Base-by-base conservation (phyloP, 2,329 filamentous ascomycete genomes). In the Pestalotiopsis sp. region DNA sequence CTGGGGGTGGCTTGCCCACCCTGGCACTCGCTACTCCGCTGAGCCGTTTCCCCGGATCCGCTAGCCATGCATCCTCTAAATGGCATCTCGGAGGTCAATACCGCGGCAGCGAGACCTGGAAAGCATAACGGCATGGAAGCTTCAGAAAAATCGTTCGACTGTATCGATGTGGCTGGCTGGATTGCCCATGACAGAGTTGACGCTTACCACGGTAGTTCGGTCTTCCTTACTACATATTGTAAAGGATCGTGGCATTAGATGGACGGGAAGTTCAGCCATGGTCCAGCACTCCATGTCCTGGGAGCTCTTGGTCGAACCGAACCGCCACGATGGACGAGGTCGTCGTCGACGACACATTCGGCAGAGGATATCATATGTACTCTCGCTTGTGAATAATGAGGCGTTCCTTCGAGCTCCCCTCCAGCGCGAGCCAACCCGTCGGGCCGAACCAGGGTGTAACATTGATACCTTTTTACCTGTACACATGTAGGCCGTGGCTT, bases 21-120 rank as follows among this genome's bases (percentile, higher is more conserved):
- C 25, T 56, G 63, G 45, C 23, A 56, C 39, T 56, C 41, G 63
- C 39, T 64, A 27, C 61, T 25, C 41, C 17, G 20, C 41, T 31
- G 25, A 56, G 49, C 63, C 63, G 49, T 57, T 39, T n/a, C 63
- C 63, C 63, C 63, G 49, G 63, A 66, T 66, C 63, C 31, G n/a
- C 62, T 20, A 52, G 62, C 23, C 6, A 59, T 59, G 57, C 27
- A 23, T 23, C 27, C 27, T 59, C 57, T 25, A 52, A 17, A n/a
- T 52, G 45, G 7, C 45, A 17, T 59, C 25, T 59, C 57, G 57
- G 57, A 27, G 27, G 17, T 17, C 45, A n/a, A n/a, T 52, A 52
- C 45, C 17, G 45, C 45, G 45, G 45, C 14, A 17, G 45, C 45
- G 45, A 52, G 45, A 36, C 31, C 7, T 36, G 31, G 7, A 52